Conservation (phyloP, 2,329 filamentous ascomycete species). For the Sarocladium kiliense region DNA sequence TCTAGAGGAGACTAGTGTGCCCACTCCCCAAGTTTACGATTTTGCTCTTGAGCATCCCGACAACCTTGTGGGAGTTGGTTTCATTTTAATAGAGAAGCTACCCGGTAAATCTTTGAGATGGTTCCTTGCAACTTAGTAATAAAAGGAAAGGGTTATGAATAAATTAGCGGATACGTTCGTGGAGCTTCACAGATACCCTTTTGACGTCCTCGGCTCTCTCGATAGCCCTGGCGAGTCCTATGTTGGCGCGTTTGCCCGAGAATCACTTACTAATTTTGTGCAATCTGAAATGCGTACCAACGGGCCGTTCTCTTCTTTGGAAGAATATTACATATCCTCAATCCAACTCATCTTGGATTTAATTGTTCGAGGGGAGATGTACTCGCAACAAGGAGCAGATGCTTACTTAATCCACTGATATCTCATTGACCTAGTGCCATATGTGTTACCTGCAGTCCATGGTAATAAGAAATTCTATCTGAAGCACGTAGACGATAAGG, state of each 20-base stretch:
- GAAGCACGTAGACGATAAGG: constrained; percentile 38
- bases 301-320: constrained; percentile 27
- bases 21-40: constrained; percentile 31
- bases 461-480: too few species aligned
- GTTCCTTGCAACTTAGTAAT: constrained; percentile 24
- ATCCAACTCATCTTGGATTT: constrained; percentile 30
- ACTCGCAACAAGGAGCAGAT: constrained; percentile 24
- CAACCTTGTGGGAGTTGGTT: constrained; percentile 32
- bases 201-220: constrained; percentile 31
- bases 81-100: constrained; percentile 38
- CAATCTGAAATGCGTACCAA: constrained; percentile 20
- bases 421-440: constrained; percentile 30
- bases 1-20: constrained; percentile 28
- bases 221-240: constrained; percentile 16
- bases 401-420: constrained; percentile 37
- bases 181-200: constrained; percentile 31
- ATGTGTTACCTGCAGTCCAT: constrained; percentile 16
- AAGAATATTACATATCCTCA: constrained; percentile 28
- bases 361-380: constrained; percentile 30
- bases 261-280: constrained; percentile 28
- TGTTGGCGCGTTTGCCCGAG: constrained; percentile 31
- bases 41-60: constrained; percentile 22
- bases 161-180: constrained; percentile 34
- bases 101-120: constrained; percentile 31
- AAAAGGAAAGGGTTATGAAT: constrained; percentile 28